Percentiles rank a stretch among this genome's conserved stretches.
These are phyloP conservation scores for Medicago ruthenica DNA, from an alignment of 306 rosid genomes.

Conservation along the genomic window DNA sequence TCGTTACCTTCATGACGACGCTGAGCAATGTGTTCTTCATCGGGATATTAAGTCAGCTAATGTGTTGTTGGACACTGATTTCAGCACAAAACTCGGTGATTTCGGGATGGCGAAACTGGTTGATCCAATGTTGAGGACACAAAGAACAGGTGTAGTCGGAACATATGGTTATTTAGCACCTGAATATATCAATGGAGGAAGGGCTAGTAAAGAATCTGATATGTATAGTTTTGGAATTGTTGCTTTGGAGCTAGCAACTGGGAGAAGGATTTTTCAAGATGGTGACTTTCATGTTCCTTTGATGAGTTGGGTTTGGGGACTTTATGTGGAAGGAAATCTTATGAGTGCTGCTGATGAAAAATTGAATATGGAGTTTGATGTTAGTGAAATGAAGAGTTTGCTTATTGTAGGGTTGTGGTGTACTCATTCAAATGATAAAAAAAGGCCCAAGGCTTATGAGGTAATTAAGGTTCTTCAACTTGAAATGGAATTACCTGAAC, in stretches of 20 bases:
- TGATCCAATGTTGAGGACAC: conserved; percentile 52
- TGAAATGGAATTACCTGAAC: conserved; percentile 43
- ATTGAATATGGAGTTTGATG: conserved; percentile 33
- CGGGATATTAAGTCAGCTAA: conserved; percentile 69
- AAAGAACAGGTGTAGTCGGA: conserved; percentile 51
- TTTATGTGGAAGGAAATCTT: conserved; percentile 48
- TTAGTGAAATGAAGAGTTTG: conserved; percentile 45
- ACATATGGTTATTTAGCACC: conserved; percentile 62
- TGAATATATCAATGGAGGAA: conserved; percentile 50
- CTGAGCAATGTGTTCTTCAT: conserved; percentile 61
- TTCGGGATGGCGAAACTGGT: conserved; percentile 66
- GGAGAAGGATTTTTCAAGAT: conserved; percentile 51
- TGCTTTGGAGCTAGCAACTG: conserved; percentile 70
- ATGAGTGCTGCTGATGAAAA: conserved; percentile 50
- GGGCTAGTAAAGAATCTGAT: conserved; percentile 61
- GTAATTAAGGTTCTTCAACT: conserved; percentile 54
- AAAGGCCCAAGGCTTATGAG: conserved; percentile 53
- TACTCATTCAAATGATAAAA: conserved; percentile 41
- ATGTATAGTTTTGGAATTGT: conserved; percentile 70
- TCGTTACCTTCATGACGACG: conserved; percentile 67
- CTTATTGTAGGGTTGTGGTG: conserved; percentile 58
- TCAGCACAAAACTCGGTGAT: conserved; percentile 63
- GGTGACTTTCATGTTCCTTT: conserved; percentile 48
- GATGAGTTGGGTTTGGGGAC: conserved; percentile 49
- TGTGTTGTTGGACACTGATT: conserved; percentile 58